Evolutionary conservation across 73 alveolate genomes (phyloP).

Genomic region (Uronychia setigera): DNA sequence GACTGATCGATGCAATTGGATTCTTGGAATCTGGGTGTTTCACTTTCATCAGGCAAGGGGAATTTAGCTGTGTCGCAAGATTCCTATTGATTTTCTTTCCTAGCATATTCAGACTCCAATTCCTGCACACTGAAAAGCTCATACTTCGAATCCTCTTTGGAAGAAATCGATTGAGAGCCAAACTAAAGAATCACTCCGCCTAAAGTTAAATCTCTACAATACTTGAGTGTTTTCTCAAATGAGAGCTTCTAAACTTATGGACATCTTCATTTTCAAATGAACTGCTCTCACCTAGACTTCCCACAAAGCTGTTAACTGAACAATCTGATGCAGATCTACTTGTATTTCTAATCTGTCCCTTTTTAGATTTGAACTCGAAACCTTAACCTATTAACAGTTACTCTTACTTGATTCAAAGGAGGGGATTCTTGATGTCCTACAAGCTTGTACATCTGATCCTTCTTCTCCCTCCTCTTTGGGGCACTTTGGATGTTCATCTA

Average conservation of each 20-base stretch:
- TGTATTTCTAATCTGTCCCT: background rate
- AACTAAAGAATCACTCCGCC: conserved; percentile 3
- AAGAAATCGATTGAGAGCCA: too few species aligned
- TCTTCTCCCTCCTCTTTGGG: background rate
- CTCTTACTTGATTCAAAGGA: background rate
- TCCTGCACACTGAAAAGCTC: background rate
- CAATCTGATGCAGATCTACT: too few species aligned
- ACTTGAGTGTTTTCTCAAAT: background rate
- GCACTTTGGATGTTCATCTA: background rate
- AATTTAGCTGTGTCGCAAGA: background rate
- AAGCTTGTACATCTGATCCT: background rate
- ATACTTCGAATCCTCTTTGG: background rate
- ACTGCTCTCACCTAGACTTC: background rate
- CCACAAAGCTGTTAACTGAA: too few species aligned
- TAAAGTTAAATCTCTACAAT: background rate
- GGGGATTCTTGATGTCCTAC: background rate
- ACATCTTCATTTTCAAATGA: background rate
- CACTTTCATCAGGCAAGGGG: background rate
- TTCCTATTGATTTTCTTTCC: too few species aligned
- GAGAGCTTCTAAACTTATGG: background rate
- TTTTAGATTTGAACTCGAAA: background rate
- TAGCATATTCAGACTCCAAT: too few species aligned
- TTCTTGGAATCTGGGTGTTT: background rate
- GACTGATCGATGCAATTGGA: too few species aligned
- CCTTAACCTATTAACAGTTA: background rate